Evolutionary conservation across 768 basidiomycete species (phyloP).

Genomic region (Hydnomerulius pinastri): DNA sequence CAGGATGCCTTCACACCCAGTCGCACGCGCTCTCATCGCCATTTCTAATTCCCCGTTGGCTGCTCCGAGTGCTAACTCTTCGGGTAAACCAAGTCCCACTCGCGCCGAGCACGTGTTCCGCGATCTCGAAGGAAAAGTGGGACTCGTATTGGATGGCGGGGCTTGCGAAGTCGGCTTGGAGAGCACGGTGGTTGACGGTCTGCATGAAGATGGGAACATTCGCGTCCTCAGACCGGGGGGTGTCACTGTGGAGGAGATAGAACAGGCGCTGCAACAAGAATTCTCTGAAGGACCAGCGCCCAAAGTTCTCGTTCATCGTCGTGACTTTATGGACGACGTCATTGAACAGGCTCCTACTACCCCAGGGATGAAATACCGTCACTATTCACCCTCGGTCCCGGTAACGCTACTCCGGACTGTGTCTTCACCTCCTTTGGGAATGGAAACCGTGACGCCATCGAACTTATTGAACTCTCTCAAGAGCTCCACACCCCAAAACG

Average conservation of each 20-base stretch:
- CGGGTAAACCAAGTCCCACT: conserved; percentile 93
- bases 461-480: conserved; percentile 48
- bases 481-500: conserved; percentile 7
- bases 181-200: conserved; percentile 92
- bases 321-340: conserved; percentile 72
- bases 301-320: conserved; percentile 72
- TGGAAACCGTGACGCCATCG: conserved; percentile 30
- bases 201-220: conserved; percentile 71
- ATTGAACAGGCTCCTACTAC: conserved; percentile 85
- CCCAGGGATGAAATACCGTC: conserved; percentile 98
- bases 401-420: conserved; percentile 70
- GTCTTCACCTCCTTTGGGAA: conserved; percentile 41
- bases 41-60: conserved; percentile 75
- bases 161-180: conserved; percentile 88
- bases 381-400: conserved; percentile 91
- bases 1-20: conserved; percentile 92
- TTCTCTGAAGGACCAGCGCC: conserved; percentile 44
- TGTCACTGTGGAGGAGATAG: conserved; percentile 85
- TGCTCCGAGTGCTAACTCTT: conserved; percentile 94
- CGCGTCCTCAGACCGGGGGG: conserved; percentile 91
- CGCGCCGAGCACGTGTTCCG: conserved; percentile 79
- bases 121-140: conserved; percentile 76
- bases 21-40: conserved; percentile 88
- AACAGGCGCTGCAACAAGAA: conserved; percentile 51
- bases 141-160: conserved; percentile 90